Base-by-base conservation (phyloP, 2,329 filamentous ascomycete species). In the Epichloe coenophiala region DNA sequence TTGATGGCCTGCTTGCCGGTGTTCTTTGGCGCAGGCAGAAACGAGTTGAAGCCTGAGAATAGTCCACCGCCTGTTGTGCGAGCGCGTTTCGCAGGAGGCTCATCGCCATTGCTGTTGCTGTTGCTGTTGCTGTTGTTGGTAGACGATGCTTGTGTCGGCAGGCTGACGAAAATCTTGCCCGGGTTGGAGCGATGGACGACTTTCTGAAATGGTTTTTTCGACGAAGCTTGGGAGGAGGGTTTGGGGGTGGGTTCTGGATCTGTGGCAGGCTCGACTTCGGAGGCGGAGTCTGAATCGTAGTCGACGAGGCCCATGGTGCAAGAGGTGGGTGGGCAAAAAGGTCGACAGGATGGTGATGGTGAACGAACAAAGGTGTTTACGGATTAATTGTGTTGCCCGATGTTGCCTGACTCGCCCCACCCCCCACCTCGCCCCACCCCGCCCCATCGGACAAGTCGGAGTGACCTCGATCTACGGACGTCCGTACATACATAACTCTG, bases 1-100 rank as follows among this genome's bases (percentile, higher is more conserved):
- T 35, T 62, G 33, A 60, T 49, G 1, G 56, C 45, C 12, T 67
- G 60, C 47, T 66, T 63, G 15, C 64, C 68, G 15, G 68, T 61
- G 54, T 76, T 75, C 63, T 95, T 97, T 4, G 91, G 90, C 27
- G 90, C 75, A 3, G 91, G 91, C 19, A 97, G 75, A 57, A 95
- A 81, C 2, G 88, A 83, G 63, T 91, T 93, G 71, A 96, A 93
- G 2, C 83, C 86, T 48, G 85, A 77, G 59, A 95, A 90, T 4
- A 77, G 75, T 31, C 82, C 80, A 3, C 76, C 77, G 7, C 67
- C 61, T 3, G 59, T 60, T 2, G 78, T 78, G 47, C 81, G 81
- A 17, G 78, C 74, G 53, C 84, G 82, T 63, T 95, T 95, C 1
- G 83, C 74, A 0, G 86, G 84, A 0, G 83, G 62, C 27, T 62